These are phyloP conservation scores for Globisporangium uncinulatum DNA, from an alignment of 352 stramenopile genomes.

Conservation along the genomic window DNA sequence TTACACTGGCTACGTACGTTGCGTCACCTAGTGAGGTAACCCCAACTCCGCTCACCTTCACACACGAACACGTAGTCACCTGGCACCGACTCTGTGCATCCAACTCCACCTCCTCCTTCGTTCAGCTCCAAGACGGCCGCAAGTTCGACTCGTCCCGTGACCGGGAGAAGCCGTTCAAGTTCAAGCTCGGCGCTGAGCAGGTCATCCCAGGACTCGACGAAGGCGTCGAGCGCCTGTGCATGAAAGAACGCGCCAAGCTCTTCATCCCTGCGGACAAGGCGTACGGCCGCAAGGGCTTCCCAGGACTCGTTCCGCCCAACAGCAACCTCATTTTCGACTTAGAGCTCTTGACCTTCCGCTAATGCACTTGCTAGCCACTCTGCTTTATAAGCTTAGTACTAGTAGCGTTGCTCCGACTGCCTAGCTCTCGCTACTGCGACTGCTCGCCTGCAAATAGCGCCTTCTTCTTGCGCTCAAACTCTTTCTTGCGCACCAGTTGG, in stretches of 20 bases:
- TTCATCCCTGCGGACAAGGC: no score
- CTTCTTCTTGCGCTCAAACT: slow-evolving; percentile 68
- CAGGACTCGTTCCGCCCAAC: no score
- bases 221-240: slow-evolving; percentile 55
- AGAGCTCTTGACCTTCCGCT: slow-evolving; percentile 85
- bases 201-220: slow-evolving; percentile 87
- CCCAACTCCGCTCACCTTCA: no score
- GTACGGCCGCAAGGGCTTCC: no score
- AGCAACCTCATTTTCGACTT: slow-evolving; percentile 68
- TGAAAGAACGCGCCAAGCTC: no score
- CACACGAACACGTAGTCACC: background rate
- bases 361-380: background rate
- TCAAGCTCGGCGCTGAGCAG: slow-evolving; percentile 48
- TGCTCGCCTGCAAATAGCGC: slow-evolving; percentile 26
- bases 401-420: no score
- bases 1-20: slow-evolving; percentile 81
- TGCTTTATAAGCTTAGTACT: no score
- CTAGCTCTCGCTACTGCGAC: background rate
- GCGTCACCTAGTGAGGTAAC: no score
- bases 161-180: no score
- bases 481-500: slow-evolving; percentile 33
- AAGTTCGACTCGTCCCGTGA: slow-evolving; percentile 70
- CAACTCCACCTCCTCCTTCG: no score
- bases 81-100: no score
- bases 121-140: slow-evolving; percentile 61